These are phyloP conservation scores for Cavenderia fasciculata DNA, from an alignment of 78 protist genomes.

Conservation along the genomic window DNA sequence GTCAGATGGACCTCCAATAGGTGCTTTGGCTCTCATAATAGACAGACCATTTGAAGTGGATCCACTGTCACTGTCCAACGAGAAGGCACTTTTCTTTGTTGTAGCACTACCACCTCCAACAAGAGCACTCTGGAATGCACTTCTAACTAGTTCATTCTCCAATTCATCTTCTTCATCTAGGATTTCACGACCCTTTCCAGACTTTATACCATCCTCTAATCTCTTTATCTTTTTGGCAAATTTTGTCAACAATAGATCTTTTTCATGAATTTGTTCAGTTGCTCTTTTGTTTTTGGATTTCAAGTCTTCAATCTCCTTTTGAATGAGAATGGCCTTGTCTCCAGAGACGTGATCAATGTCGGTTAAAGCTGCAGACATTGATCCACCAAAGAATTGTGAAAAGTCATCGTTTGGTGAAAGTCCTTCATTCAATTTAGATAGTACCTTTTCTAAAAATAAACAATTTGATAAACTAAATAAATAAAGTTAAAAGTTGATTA, in stretches of 20 bases:
- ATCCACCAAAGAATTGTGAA: constrained; percentile 11
- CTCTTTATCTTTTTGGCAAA: constrained; percentile 45
- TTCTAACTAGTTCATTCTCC: neutral
- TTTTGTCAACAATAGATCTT: constrained; percentile 46
- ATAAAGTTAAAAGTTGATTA: too few relatives aligned
- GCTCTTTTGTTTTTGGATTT: constrained; percentile 31
- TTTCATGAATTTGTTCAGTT: constrained; percentile 31
- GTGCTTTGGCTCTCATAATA: constrained; percentile 25
- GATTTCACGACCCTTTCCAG: constrained; percentile 8
- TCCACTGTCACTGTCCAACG: neutral
- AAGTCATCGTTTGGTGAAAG: constrained; percentile 1
- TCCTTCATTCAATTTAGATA: constrained; percentile 25
- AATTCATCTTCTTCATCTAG: constrained; percentile 4
- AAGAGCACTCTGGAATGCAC: neutral
- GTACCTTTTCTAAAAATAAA: constrained; percentile 41
- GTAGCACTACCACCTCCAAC: neutral
- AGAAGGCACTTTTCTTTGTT: neutral
- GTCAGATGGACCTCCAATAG: neutral
- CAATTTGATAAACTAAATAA: constrained; percentile 7
- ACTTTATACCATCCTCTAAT: constrained; percentile 21
- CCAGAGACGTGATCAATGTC: constrained; percentile 60
- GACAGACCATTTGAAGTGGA: neutral
- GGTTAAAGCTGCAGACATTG: neutral
- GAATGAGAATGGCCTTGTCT: constrained; percentile 65
- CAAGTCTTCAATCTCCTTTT: constrained; percentile 69